Percentiles rank a stretch among this genome's conserved stretches.
phyloP scores from a whole-genome alignment of 441 rosid genomes.

The Capsella rubella region DNA sequence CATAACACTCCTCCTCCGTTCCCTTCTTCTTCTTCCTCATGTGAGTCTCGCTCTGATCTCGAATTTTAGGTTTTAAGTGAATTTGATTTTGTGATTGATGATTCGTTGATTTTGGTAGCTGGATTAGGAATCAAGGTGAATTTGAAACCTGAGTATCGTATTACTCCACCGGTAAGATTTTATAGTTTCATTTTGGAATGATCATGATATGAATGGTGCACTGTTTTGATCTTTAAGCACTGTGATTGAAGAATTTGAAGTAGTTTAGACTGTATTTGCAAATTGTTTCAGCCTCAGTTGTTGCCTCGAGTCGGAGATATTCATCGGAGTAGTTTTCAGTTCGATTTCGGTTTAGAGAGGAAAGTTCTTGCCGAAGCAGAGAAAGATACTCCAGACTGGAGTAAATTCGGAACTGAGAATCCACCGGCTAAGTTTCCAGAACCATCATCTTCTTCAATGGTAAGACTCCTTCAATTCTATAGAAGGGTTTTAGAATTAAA shows the following conservation, averaged over 20 bases:
- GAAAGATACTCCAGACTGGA: conserved; percentile 76
- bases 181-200: neutral
- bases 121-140: conserved; percentile 85
- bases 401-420: conserved; percentile 70
- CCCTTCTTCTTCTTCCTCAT: conserved; percentile 50
- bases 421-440: conserved; percentile 59
- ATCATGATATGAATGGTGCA: conserved; percentile 1
- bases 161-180: conserved; percentile 76
- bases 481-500: neutral
- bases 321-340: conserved; percentile 83
- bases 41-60: conserved; percentile 51
- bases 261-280: neutral
- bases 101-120: conserved; percentile 51
- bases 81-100: neutral
- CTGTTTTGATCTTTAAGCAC: neutral
- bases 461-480: conserved; percentile 34
- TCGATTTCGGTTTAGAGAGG: conserved; percentile 80
- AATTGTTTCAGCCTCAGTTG: conserved; percentile 68
- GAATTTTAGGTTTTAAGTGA: neutral
- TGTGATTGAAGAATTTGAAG: neutral
- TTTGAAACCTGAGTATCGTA: conserved; percentile 80
- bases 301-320: conserved; percentile 68
- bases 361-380: conserved; percentile 80
- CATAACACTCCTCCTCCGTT: conserved; percentile 28
- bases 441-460: conserved; percentile 63